Evolutionary conservation across 2,329 filamentous ascomycete species (phyloP).

Genomic region (Chrysosphaeria jannelii): DNA sequence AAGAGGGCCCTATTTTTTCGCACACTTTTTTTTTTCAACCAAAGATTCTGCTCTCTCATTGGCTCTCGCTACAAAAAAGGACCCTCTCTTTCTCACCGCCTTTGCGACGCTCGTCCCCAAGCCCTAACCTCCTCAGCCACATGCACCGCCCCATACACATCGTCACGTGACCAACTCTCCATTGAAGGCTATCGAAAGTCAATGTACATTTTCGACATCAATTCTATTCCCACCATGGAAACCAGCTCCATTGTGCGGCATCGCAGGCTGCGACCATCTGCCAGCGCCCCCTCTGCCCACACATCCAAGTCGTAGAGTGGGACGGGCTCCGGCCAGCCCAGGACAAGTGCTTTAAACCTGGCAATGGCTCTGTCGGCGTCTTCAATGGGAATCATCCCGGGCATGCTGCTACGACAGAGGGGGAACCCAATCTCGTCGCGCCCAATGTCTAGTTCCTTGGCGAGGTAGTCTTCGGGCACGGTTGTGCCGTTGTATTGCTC

Average conservation of each 20-base stretch:
- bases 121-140: too few species aligned
- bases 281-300: conserved; percentile 25
- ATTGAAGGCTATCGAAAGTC: too few species aligned
- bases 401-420: conserved; percentile 32
- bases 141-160: too few species aligned
- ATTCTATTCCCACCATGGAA: conserved; percentile 30
- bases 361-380: too few species aligned
- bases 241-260: conserved; percentile 34
- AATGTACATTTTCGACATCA: conserved; percentile 19
- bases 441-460: conserved; percentile 1
- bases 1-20: too few species aligned
- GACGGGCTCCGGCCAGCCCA: conserved; percentile 10
- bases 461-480: background rate
- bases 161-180: too few species aligned
- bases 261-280: conserved; percentile 21
- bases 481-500: conserved; percentile 1
- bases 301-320: conserved; percentile 20
- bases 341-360: too few species aligned
- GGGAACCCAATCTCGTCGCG: conserved; percentile 6
- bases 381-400: conserved; percentile 27
- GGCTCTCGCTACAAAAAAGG: too few species aligned
- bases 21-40: too few species aligned
- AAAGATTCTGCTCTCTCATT: too few species aligned
- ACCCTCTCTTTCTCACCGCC: too few species aligned
- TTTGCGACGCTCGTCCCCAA: too few species aligned